These are phyloP conservation scores for Polygonum maritimum DNA, from an alignment of 148 eudicot genomes.

Conservation along the genomic window DNA sequence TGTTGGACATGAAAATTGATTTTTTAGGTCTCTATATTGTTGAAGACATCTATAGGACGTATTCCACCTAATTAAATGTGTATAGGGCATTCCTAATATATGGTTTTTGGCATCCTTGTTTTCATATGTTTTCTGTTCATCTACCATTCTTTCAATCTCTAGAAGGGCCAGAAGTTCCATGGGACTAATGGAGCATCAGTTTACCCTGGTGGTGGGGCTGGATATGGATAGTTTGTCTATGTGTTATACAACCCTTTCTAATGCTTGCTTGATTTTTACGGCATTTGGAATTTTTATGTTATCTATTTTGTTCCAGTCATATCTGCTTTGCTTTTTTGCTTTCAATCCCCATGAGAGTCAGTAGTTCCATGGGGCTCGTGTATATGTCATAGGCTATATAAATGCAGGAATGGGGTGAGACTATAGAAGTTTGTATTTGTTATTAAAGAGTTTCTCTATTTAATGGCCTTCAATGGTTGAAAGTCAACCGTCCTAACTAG, in stretches of 20 bases:
- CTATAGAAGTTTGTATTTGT: neutral
- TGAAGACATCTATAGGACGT: neutral
- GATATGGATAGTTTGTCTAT: neutral
- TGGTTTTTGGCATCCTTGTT: neutral
- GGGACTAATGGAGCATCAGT: neutral
- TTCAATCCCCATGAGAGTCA: neutral
- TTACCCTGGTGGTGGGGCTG: neutral
- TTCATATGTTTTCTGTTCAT: neutral
- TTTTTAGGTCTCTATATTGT: neutral
- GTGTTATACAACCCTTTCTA: neutral
- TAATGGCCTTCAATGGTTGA: neutral
- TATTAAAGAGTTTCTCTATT: neutral
- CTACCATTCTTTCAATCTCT: neutral
- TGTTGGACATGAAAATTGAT: neutral
- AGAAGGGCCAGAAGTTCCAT: neutral
- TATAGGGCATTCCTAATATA: neutral
- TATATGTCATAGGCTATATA: neutral
- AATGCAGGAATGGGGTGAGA: neutral
- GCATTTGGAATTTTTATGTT: neutral
- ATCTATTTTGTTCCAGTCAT: neutral
- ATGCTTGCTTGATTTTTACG: neutral
- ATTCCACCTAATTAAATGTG: neutral
- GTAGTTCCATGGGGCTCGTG: neutral
- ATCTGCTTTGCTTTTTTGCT: neutral
- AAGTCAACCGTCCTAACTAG: neutral